A percentile compares a stretch with the other conserved stretches of the same genome.
Evolutionary conservation across 2,329 filamentous ascomycete genomes (phyloP).

Genomic region (Colletotrichum liriopes): DNA sequence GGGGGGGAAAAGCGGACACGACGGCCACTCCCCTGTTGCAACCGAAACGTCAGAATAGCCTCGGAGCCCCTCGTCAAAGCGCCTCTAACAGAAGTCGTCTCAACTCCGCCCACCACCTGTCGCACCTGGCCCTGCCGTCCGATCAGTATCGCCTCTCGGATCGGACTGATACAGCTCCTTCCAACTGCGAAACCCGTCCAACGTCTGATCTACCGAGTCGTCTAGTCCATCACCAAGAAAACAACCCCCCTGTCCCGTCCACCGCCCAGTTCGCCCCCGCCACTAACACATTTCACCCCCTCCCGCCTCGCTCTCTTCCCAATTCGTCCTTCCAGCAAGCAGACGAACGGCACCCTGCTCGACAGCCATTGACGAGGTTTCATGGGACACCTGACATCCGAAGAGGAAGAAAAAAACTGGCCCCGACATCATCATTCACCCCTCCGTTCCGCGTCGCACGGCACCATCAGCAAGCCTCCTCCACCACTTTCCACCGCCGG

Average conservation of each 20-base stretch:
- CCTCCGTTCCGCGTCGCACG: slow-evolving; percentile 27
- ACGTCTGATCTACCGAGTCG: slow-evolving; percentile 59
- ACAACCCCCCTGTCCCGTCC: slow-evolving; percentile 14
- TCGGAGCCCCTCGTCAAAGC: slow-evolving; percentile 57
- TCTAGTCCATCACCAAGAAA: slow-evolving; percentile 29
- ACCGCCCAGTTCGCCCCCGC: slow-evolving; percentile 43
- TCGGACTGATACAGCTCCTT: slow-evolving; percentile 43
- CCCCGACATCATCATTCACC: slow-evolving; percentile 28
- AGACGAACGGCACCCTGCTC: slow-evolving; percentile 39
- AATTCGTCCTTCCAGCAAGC: slow-evolving; percentile 16
- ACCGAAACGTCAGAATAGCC: slow-evolving; percentile 56
- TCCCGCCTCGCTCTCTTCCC: slow-evolving; percentile 40
- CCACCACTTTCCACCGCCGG: slow-evolving; percentile 25
- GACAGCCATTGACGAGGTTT: slow-evolving; percentile 53
- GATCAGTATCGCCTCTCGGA: slow-evolving; percentile 45
- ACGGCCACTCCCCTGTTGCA: slow-evolving; percentile 51
- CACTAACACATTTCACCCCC: slow-evolving; percentile 41
- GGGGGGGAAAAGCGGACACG: slow-evolving; percentile 2
- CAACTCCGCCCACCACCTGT: slow-evolving; percentile 53
- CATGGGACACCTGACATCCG: slow-evolving; percentile 58
- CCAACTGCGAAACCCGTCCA: slow-evolving; percentile 62
- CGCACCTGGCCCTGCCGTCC: slow-evolving; percentile 49
- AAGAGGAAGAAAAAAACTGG: slow-evolving; percentile 35
- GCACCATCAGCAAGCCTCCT: slow-evolving; percentile 26
- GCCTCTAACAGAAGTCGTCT: slow-evolving; percentile 63